Evolutionary conservation across 768 basidiomycete species (phyloP), one percentile per base, ranked within the genome.

Genomic region (Amanita pseudoporphyria): DNA sequence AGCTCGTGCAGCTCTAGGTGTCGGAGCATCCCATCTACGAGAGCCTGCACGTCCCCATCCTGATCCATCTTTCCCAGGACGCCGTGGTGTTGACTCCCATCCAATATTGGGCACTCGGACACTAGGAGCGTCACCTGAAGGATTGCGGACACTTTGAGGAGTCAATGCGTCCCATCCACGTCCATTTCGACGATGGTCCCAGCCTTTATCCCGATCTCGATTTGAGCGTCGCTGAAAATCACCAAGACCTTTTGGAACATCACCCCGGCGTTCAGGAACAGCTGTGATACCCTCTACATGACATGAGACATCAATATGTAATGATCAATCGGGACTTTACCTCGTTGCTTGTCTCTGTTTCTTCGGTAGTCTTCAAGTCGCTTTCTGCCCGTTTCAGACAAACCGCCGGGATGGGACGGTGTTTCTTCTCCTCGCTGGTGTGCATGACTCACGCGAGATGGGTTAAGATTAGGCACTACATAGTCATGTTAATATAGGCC

Each of bases 141-240:
- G 62, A 13, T 68, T 64, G 31, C 76, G 74, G n/a, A 77, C 73
- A 22, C 75, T 76, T 30, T 74, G 79, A n/a, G 84, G 82, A 3
- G 82, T 83, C 9, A 71, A 67, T n/a, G n/a, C n/a, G 57, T 82
- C 79, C 82, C 79, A 83, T 3, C 66, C 62, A 43, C 63, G 60
- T 31, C 66, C 61, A 10, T 59, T 58, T n/a, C n/a, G n/a, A 59
- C 64, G 64, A 43, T 69, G 72, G 28, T 64, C 64, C 72, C 72
- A 72, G 46, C 76, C 70, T 57, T 76, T 59, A 56, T 78, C 69
- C 36, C 74, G 62, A 49, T 87, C 79, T 44, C 87, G 79, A 64
- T 98, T 97, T 14, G 81, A 77, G n/a, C 95, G 78, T 16, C 86
- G 78, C 53, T 96, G 84, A 62, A 94, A 98, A 53, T 96, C 93